These are phyloP conservation scores for Thelephora ganbajun DNA, from an alignment of 768 basidiomycete species.

Conservation along the genomic window DNA sequence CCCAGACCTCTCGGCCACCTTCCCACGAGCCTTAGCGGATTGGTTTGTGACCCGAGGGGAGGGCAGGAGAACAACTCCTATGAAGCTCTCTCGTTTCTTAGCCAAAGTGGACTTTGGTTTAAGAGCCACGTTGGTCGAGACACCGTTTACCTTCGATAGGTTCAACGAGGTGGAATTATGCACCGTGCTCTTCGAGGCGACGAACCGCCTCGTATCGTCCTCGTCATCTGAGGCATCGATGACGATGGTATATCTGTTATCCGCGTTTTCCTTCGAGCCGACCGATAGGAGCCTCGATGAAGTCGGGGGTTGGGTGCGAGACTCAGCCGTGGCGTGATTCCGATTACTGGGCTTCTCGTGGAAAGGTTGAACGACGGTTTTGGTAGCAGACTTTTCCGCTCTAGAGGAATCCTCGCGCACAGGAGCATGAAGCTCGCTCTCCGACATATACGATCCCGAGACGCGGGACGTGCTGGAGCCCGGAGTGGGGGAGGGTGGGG, in stretches of 20 bases:
- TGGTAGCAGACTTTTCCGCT: background rate
- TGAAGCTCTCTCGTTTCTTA: too few species aligned
- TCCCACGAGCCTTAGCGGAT: too few species aligned
- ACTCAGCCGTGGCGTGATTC: background rate
- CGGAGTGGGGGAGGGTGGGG: too few species aligned
- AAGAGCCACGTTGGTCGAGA: too few species aligned
- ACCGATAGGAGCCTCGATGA: constrained; percentile 10
- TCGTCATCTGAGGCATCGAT: background rate
- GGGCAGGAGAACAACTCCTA: too few species aligned
- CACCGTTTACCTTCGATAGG: too few species aligned
- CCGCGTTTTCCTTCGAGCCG: constrained; percentile 19
- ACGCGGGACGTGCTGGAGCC: too few species aligned
- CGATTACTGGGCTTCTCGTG: background rate
- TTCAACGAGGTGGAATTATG: too few species aligned
- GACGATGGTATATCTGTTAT: background rate
- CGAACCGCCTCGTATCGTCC: background rate
- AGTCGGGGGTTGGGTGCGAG: background rate
- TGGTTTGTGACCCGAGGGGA: too few species aligned
- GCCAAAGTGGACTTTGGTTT: too few species aligned
- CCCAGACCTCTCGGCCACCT: too few species aligned
- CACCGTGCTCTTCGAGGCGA: background rate
- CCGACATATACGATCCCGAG: background rate
- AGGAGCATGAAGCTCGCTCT: background rate
- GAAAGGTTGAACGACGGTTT: background rate
- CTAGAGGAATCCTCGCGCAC: too few species aligned